Percentiles rank a stretch among this genome's conserved stretches.
phyloP scores from a whole-genome alignment of 164 flowering plant species.

The Dillenia turbinata region DNA sequence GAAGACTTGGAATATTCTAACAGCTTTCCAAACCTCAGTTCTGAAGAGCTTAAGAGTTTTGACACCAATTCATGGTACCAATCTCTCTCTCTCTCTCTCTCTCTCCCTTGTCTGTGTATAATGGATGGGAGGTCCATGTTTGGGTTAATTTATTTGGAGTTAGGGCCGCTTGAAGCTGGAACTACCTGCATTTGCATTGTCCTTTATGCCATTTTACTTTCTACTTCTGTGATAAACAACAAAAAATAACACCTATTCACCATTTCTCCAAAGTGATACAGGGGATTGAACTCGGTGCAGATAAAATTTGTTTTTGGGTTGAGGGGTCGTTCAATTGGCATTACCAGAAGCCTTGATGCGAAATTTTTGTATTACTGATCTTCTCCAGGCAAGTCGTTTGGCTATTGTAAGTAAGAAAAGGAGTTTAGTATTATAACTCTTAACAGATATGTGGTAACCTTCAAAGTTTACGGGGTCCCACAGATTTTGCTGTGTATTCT shows the following conservation, averaged over 20 bases:
- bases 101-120: neutral
- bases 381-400: conserved; percentile 31
- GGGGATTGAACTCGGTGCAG: neutral
- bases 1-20: conserved; percentile 14
- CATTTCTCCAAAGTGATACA: too few relatives aligned
- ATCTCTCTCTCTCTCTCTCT: neutral
- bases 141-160: neutral
- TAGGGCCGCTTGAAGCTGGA: neutral
- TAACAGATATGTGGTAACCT: too few relatives aligned
- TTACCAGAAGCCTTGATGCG: too few relatives aligned
- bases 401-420: conserved; percentile 28
- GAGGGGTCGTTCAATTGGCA: too few relatives aligned
- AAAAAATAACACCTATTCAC: too few relatives aligned
- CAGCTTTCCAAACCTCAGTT: conserved; percentile 4
- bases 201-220: too few relatives aligned
- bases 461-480: too few relatives aligned
- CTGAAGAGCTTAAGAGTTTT: conserved; percentile 1
- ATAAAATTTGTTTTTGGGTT: neutral
- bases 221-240: too few relatives aligned
- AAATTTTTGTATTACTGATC: too few relatives aligned
- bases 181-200: too few relatives aligned
- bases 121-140: neutral
- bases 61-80: conserved; percentile 5
- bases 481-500: too few relatives aligned
- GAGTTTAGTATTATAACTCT: neutral